These are phyloP conservation scores for Candida maris DNA, from an alignment of 805 yeast genomes.

Conservation along the genomic window DNA sequence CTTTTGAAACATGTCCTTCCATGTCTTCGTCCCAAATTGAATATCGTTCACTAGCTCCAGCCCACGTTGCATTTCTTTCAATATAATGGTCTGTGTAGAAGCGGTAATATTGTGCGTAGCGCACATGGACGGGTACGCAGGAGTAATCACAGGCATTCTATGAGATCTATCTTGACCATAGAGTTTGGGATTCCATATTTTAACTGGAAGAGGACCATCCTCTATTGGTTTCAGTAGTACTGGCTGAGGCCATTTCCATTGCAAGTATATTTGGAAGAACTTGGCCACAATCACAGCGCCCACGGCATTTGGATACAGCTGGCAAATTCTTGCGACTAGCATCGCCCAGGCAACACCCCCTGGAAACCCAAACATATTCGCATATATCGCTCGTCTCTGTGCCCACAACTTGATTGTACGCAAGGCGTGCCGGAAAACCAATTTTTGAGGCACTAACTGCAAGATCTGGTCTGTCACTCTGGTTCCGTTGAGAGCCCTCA, in stretches of 20 bases:
- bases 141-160: slow-evolving; percentile 96
- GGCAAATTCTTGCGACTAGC: slow-evolving; percentile 97
- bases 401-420: slow-evolving; percentile 97
- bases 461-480: slow-evolving; percentile 95
- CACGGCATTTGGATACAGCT: slow-evolving; percentile 92
- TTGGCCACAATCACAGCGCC: slow-evolving; percentile 87
- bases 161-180: slow-evolving; percentile 89
- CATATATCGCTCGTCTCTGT: slow-evolving; percentile 88
- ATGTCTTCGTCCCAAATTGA: slow-evolving; percentile 53
- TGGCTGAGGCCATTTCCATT: slow-evolving; percentile 99
- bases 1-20: slow-evolving; percentile 74
- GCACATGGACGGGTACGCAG: slow-evolving; percentile 98
- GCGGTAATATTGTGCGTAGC: slow-evolving; percentile 94
- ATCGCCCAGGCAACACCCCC: slow-evolving; percentile 99
- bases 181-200: slow-evolving; percentile 94
- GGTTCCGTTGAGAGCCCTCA: slow-evolving; percentile 90
- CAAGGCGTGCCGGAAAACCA: slow-evolving; percentile 87
- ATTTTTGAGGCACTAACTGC: slow-evolving; percentile 84
- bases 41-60: slow-evolving; percentile 67
- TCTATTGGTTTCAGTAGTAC: slow-evolving; percentile 89
- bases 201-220: slow-evolving; percentile 93
- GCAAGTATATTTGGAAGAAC: slow-evolving; percentile 78
- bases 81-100: slow-evolving; percentile 80
- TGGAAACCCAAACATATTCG: slow-evolving; percentile 93
- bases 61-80: slow-evolving; percentile 79